Base-by-base conservation (phyloP, 1,284 basidiomycete genomes). In the Fistulinella staudtii region DNA sequence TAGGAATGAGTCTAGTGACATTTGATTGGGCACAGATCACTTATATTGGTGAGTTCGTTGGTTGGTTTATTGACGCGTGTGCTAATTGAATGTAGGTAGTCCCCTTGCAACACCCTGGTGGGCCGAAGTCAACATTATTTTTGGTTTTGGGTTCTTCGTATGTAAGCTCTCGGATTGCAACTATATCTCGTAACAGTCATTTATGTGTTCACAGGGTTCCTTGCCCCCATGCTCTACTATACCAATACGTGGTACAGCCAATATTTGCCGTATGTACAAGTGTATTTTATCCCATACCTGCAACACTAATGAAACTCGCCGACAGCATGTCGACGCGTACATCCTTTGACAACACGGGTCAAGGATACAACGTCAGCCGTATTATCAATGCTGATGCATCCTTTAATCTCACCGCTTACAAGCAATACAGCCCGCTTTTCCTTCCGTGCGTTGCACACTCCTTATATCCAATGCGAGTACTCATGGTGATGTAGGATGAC, bases 351-450 rank as follows among this genome's bases (percentile, higher is more conserved):
- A 84, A 84, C 54, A 76, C 73, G 6, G 89, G 87, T 2, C 38
- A 53, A 1, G 30, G 61, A 0, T 97, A 94, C 73, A 73, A 94
- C 48, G 76, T 91, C 14, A 63, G 66, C 1, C 67, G 68, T 8
- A 84, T 97, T 35, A 65, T 94, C 39, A 80, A 70, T 15, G 39
- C 68, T 0, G 75, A 84, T 17, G 59, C 69, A 3, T 73, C 75
- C 3, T 72, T 95, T 53, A 79, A 92, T 61, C 36, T 69, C 14
- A 65, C 67, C 0, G 84, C 79, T 0, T 96, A 95, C 66, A 60
- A 78, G 47, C 65, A 62, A 1, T 97, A 97, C 60, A 92, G 89
- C 45, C 92, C 90, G 0, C 65, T 94, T 2, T 95, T 85, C 67
- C 73, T 97, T 27, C 81, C 91, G 62, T 77, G 76, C 2, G 57